Conservation (phyloP, 805 yeast genomes). For the Metschnikowia kofuensis region DNA sequence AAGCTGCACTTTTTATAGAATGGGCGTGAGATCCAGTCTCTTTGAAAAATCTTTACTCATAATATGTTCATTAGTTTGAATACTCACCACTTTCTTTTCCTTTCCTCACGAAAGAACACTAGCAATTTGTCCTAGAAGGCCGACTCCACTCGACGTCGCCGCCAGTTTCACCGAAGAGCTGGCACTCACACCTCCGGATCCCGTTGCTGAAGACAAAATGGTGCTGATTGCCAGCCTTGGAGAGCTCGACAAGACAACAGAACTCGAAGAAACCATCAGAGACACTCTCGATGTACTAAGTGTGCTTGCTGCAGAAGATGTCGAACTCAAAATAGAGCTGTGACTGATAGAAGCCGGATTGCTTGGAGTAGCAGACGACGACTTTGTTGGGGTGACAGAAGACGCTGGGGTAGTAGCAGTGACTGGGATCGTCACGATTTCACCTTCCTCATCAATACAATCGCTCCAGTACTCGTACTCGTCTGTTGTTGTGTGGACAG, state of each 20-base stretch:
- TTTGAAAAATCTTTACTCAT: no score
- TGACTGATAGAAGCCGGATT: not conserved
- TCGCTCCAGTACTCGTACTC: conserved; percentile 12
- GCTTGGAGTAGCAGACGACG: not conserved
- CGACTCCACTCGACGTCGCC: not conserved
- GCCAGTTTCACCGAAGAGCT: not conserved
- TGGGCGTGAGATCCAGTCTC: no score
- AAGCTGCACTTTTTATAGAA: no score
- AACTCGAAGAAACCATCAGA: not conserved
- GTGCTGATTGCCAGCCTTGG: not conserved
- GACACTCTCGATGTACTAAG: not conserved
- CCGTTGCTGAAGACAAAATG: not conserved
- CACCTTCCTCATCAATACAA: conserved; percentile 15
- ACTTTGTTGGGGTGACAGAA: no score
- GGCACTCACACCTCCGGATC: not conserved
- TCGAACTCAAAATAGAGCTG: not conserved
- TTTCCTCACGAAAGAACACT: not conserved
- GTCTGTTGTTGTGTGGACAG: conserved; percentile 6
- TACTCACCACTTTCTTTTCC: not conserved
- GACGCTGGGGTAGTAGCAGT: not conserved
- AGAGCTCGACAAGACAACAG: not conserved
- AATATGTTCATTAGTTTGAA: no score
- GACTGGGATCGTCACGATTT: not conserved
- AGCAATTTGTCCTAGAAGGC: not conserved
- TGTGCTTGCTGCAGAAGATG: not conserved